Evolutionary conservation across 108 stramenopile genomes (phyloP).

Genomic region (Thalassiosira profunda): DNA sequence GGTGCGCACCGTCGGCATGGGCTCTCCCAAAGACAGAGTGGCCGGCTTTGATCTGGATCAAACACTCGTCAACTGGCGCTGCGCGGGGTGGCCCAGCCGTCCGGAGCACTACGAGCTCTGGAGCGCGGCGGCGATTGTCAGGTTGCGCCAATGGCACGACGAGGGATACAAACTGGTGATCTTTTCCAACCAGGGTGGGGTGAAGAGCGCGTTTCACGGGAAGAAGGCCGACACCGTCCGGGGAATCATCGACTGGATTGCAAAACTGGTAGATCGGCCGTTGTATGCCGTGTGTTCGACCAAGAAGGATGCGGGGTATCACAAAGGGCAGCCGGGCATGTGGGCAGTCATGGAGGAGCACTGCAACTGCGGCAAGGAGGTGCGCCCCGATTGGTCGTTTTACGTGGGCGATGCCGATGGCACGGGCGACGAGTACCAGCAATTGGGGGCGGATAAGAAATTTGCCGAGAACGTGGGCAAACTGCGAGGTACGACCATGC

Average conservation of each 20-base stretch:
- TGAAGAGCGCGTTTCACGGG: conserved; percentile 63
- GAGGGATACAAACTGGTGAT: conserved; percentile 64
- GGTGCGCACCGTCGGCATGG: conserved; percentile 8
- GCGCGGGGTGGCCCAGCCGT: conserved; percentile 54
- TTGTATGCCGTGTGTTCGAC: conserved; percentile 67
- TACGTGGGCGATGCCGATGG: conserved; percentile 84
- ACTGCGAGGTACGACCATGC: conserved; percentile 24
- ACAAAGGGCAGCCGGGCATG: conserved; percentile 72
- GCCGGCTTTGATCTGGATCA: conserved; percentile 89
- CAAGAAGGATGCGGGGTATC: conserved; percentile 62
- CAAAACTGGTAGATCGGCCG: conserved; percentile 60
- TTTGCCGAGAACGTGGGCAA: conserved; percentile 73
- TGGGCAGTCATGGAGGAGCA: conserved; percentile 62
- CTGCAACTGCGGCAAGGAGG: conserved; percentile 41
- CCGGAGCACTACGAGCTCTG: conserved; percentile 79
- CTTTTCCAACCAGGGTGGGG: conserved; percentile 86
- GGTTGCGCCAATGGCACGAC: conserved; percentile 58
- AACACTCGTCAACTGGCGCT: conserved; percentile 71
- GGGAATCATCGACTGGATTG: conserved; percentile 76
- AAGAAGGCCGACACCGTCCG: conserved; percentile 75
- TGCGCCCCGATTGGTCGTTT: conserved; percentile 62
- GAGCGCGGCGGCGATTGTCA: conserved; percentile 53
- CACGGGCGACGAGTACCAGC: conserved; percentile 47
- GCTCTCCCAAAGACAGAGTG: conserved; percentile 42
- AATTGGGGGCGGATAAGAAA: conserved; percentile 68